Evolutionary conservation across 225 moss, liverwort and hornwort species (phyloP).

Genomic region (Rhytidiadelphus loreus): DNA sequence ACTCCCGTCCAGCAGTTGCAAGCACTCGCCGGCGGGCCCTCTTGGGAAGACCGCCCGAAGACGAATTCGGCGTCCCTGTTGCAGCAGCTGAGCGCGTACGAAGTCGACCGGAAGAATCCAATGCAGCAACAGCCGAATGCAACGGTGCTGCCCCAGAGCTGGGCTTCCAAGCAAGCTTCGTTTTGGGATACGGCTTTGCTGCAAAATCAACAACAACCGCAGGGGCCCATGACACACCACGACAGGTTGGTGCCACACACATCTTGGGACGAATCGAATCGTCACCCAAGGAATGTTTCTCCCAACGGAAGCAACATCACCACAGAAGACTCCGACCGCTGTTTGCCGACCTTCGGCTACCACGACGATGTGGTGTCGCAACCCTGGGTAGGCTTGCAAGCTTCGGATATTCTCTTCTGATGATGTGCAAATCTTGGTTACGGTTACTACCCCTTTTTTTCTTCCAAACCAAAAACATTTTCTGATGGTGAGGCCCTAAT

Average conservation of each 20-base stretch:
- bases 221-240: neutral
- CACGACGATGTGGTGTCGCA: conserved; percentile 22
- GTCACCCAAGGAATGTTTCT: neutral
- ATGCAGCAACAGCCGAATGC: conserved; percentile 5
- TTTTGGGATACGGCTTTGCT: conserved; percentile 21
- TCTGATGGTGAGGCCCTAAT: neutral
- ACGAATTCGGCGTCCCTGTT: conserved; percentile 2
- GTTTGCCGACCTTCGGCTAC: neutral
- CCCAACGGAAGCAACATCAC: conserved; percentile 24
- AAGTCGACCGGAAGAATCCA: neutral
- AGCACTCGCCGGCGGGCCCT: neutral
- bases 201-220: neutral
- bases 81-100: neutral
- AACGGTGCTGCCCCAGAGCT: neutral
- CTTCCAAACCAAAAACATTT: neutral
- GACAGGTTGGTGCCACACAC: conserved; percentile 18
- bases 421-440: neutral
- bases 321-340: conserved; percentile 16
- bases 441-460: neutral
- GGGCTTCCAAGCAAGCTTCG: conserved; percentile 4
- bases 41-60: conserved; percentile 13
- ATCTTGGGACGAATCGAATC: neutral
- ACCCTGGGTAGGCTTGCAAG: conserved; percentile 30
- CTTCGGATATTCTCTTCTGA: conserved; percentile 15
- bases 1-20: conserved; percentile 14